Evolutionary conservation across 139 green algal species (phyloP).

Genomic region (Monoraphidium neglectum): DNA sequence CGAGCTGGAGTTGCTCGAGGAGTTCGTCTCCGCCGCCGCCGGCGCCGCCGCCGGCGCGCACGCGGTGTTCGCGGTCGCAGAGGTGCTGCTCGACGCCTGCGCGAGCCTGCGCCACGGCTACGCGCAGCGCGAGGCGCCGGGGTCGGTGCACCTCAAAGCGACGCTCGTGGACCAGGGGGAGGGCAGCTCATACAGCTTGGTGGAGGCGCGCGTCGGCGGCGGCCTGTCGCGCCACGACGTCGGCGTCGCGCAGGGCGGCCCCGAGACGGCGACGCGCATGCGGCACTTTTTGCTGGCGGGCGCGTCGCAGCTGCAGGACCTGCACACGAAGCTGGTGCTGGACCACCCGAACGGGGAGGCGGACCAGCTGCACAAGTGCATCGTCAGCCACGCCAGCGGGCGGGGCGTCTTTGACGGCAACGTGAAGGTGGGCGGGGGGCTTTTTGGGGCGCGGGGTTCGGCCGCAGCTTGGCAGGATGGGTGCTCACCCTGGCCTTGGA

Average conservation of each 20-base stretch:
- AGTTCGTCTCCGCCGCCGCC: conserved; percentile 51
- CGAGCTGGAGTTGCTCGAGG: conserved; percentile 73
- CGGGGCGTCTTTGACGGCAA: conserved; percentile 98
- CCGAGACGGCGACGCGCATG: conserved; percentile 74
- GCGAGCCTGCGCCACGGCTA: conserved; percentile 71
- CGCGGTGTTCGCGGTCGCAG: conserved; percentile 65
- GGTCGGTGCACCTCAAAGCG: conserved; percentile 70
- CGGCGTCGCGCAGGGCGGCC: conserved; percentile 53
- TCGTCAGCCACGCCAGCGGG: conserved; percentile 74
- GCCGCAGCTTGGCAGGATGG: too few relatives aligned
- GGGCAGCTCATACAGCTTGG: conserved; percentile 73
- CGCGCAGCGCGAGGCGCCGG: conserved; percentile 47
- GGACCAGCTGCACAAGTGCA: conserved; percentile 99
- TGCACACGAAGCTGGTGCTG: conserved; percentile 88
- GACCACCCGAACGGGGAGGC: conserved; percentile 76
- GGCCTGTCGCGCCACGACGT: conserved; percentile 87
- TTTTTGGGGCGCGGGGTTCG: too few relatives aligned
- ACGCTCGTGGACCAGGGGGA: conserved; percentile 73
- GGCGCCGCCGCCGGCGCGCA: conserved; percentile 31
- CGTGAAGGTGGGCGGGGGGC: conserved; percentile 67
- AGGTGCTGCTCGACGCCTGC: conserved; percentile 66
- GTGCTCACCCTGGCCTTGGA: background rate
- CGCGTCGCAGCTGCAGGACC: conserved; percentile 90
- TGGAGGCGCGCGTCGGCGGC: conserved; percentile 77
- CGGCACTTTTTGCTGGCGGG: conserved; percentile 89